These are phyloP conservation scores for Botryotinia narcissicola DNA, from an alignment of 2,329 filamentous ascomycete species.

Conservation along the genomic window DNA sequence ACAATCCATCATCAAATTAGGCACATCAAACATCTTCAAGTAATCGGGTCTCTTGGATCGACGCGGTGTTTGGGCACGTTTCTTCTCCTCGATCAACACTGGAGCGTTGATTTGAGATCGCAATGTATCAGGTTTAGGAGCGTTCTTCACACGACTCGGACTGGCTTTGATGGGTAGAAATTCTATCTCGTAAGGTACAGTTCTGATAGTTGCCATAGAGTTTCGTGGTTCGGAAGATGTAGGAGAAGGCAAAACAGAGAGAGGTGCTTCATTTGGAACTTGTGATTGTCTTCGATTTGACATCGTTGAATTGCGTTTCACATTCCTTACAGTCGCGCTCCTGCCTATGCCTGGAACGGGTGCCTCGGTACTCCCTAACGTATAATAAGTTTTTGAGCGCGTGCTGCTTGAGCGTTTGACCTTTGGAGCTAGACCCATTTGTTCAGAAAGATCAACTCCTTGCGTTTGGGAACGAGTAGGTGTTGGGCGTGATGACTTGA, in stretches of 20 bases:
- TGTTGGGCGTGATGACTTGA: background rate
- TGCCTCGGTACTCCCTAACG: background rate
- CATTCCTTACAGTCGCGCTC: background rate
- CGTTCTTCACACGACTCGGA: background rate
- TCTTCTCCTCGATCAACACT: background rate
- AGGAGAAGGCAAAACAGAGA: background rate
- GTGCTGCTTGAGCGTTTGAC: background rate
- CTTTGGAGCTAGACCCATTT: background rate
- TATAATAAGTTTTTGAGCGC: slow-evolving; percentile 2
- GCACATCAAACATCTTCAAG: background rate
- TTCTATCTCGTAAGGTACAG: background rate
- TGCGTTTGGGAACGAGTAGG: background rate
- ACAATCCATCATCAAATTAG: slow-evolving; percentile 16
- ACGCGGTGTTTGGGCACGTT: background rate
- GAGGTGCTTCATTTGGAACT: background rate
- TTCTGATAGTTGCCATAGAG: background rate
- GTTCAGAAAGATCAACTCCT: background rate
- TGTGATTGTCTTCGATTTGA: background rate
- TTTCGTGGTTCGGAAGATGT: background rate
- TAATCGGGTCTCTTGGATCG: background rate
- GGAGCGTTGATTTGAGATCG: background rate
- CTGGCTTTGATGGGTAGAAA: background rate
- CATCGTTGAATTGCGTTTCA: background rate
- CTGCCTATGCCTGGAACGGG: background rate
- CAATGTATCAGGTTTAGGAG: background rate